Conservation (phyloP, 1,284 basidiomycete species). For the Bjerkandera adusta region DNA sequence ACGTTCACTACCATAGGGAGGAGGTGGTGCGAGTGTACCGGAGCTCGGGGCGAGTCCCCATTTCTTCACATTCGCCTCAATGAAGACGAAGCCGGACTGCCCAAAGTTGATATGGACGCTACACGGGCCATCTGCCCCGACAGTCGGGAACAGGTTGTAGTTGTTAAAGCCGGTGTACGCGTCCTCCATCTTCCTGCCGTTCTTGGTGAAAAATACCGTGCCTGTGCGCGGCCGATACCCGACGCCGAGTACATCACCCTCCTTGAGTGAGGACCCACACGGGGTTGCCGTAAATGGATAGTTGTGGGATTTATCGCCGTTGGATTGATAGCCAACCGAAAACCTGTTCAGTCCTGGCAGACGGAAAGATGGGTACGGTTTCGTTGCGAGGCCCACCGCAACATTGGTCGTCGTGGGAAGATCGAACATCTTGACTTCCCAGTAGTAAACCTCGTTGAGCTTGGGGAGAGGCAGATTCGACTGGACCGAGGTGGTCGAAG, state of each 20-base stretch:
- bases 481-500: slow-evolving; percentile 89
- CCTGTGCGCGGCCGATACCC: slow-evolving; percentile 92
- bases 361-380: slow-evolving; percentile 92
- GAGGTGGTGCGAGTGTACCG: slow-evolving; percentile 92
- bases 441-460: slow-evolving; percentile 96
- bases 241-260: slow-evolving; percentile 92
- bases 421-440: slow-evolving; percentile 98
- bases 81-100: slow-evolving; percentile 95
- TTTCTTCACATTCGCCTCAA: slow-evolving; percentile 98
- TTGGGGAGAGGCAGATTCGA: slow-evolving; percentile 94
- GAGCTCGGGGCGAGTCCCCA: slow-evolving; percentile 96
- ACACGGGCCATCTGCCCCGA: slow-evolving; percentile 92
- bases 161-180: slow-evolving; percentile 86
- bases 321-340: slow-evolving; percentile 97
- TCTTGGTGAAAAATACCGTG: slow-evolving; percentile 96
- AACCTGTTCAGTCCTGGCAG: slow-evolving; percentile 86
- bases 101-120: slow-evolving; percentile 95
- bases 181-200: slow-evolving; percentile 93
- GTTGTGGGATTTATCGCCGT: slow-evolving; percentile 97
- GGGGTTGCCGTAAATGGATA: slow-evolving; percentile 91
- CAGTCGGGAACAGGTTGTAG: slow-evolving; percentile 92
- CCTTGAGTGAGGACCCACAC: slow-evolving; percentile 84
- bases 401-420: slow-evolving; percentile 83
- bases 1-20: slow-evolving; percentile 92
- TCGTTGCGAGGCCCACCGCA: slow-evolving; percentile 89